Evolutionary conservation across 2,329 filamentous ascomycete genomes (phyloP).

Genomic region (Pseudopithomyces chartarum): DNA sequence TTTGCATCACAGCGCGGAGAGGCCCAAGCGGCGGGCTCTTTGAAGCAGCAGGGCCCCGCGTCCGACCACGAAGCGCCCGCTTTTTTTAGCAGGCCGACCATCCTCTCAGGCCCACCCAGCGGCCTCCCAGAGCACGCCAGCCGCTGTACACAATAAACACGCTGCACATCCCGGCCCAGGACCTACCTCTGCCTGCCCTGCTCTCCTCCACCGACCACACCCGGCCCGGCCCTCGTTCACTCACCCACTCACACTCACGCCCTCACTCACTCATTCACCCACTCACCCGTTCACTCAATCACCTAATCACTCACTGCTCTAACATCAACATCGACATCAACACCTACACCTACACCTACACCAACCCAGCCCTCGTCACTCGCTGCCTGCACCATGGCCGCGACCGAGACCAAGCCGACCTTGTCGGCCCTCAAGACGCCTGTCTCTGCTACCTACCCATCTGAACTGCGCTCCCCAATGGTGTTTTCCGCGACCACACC

Average conservation of each 20-base stretch:
- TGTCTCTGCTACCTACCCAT: slow-evolving; percentile 63
- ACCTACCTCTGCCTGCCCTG: slow-evolving; percentile 23
- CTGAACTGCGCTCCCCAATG: slow-evolving; percentile 67
- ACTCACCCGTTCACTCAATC: slow-evolving; percentile 20
- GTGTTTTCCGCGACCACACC: slow-evolving; percentile 53
- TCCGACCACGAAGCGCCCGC: slow-evolving; percentile 26
- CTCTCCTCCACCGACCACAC: slow-evolving; percentile 24
- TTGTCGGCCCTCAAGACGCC: slow-evolving; percentile 57
- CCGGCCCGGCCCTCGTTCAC: background rate
- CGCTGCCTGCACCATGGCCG: slow-evolving; percentile 44
- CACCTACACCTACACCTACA: too few relatives aligned
- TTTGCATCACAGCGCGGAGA: slow-evolving; percentile 28
- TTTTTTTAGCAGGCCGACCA: slow-evolving; percentile 35
- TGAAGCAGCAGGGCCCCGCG: slow-evolving; percentile 24
- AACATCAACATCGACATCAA: too few relatives aligned
- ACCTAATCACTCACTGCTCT: slow-evolving; percentile 9
- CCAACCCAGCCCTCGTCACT: slow-evolving; percentile 31
- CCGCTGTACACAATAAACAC: slow-evolving; percentile 42
- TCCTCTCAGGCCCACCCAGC: slow-evolving; percentile 31
- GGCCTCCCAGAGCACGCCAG: slow-evolving; percentile 38
- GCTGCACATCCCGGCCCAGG: slow-evolving; percentile 28
- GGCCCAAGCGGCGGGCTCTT: slow-evolving; percentile 14
- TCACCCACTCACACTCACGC: background rate
- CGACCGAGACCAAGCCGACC: slow-evolving; percentile 48
- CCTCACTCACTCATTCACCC: slow-evolving; percentile 19